Percentiles rank a stretch among this genome's conserved stretches.
phyloP scores from a whole-genome alignment of 225 moss, liverwort and hornwort species.

The Neckera pumila region DNA sequence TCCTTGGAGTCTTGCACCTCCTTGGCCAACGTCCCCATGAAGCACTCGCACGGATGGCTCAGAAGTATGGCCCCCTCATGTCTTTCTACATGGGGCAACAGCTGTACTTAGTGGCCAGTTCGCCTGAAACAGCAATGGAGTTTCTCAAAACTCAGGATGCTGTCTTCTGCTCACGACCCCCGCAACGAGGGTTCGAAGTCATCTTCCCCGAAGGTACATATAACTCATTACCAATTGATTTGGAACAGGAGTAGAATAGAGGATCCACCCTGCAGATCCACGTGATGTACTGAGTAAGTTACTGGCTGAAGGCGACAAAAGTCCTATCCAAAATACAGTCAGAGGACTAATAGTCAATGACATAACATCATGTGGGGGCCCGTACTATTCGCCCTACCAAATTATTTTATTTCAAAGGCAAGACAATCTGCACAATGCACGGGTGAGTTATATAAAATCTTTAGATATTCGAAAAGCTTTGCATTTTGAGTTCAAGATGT shows the following conservation, averaged over 20 bases:
- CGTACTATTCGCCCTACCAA: background rate
- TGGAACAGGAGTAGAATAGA: background rate
- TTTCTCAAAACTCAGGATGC: slow-evolving; percentile 30
- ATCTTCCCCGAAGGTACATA: slow-evolving; percentile 6
- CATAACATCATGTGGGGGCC: background rate
- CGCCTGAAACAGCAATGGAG: slow-evolving; percentile 21
- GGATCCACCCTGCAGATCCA: background rate
- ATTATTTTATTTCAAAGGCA: background rate
- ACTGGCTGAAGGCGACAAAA: background rate
- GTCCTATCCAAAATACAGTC: background rate
- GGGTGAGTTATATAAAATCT: background rate
- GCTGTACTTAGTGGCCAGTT: slow-evolving; percentile 19
- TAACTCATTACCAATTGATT: background rate
- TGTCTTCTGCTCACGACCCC: slow-evolving; percentile 9
- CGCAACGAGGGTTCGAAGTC: slow-evolving; percentile 3
- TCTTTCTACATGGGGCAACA: slow-evolving; percentile 21
- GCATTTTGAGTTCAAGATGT: background rate
- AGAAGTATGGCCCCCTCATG: slow-evolving; percentile 13
- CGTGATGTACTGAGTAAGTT: too few species aligned
- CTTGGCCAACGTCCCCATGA: slow-evolving; percentile 20
- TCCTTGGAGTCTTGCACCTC: slow-evolving; percentile 21
- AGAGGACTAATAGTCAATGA: background rate
- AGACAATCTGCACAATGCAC: background rate
- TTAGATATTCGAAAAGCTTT: background rate
- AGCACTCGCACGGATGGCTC: slow-evolving; percentile 8